Base-by-base conservation (phyloP, 1,139 yeast genomes). In the Kodamaea fungicola region DNA sequence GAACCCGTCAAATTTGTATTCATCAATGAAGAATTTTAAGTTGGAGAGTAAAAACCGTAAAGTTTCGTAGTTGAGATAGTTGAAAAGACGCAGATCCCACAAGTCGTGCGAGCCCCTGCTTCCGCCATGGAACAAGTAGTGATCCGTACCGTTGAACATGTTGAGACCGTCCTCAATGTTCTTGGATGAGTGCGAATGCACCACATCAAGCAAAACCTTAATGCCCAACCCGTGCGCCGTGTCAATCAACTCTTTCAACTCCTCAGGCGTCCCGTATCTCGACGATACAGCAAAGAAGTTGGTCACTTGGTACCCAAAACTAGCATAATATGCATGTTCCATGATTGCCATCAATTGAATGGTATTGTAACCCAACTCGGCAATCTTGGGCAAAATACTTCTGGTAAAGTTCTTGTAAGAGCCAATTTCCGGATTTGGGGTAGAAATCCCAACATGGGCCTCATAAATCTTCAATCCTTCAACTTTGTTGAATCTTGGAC, bases 271-370 rank as follows among this genome's bases (percentile, higher is more conserved):
- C 22, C 98, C 98, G 52, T 71, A 92, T 46, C 97, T 74, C 7
- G 97, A 89, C 31, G 94, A 82, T 22, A 77, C 74, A 1, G 97
- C 97, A 59, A 87, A 92, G 56, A 90, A 92, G 42, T 84, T 86
- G 29, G 97, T 90, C 24, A 92, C 82, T 60, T 92, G 98, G 60
- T 92, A 92, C 6, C 98, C 98, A 59, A 92, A 92, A 1, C 96
- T 87, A 1, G 97, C 98, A 57, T 92, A 92, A 61, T 92, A 92
- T 1, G 98, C 97, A 59, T 92, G 98, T 61, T 92, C 98, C 98
- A 92, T 92, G 35, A 92, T 76, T 0, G 98, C 97, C 98, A 92
- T 92, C 54, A 92, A 72, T 62, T 92, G 98, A 50, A 92, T 84
- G 6, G 96, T 82, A 57, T 92, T 88, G 61, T 92, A 92, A 19